phyloP scores from a whole-genome alignment of 768 basidiomycete genomes.

The Gloeopeniophorella convolvens region DNA sequence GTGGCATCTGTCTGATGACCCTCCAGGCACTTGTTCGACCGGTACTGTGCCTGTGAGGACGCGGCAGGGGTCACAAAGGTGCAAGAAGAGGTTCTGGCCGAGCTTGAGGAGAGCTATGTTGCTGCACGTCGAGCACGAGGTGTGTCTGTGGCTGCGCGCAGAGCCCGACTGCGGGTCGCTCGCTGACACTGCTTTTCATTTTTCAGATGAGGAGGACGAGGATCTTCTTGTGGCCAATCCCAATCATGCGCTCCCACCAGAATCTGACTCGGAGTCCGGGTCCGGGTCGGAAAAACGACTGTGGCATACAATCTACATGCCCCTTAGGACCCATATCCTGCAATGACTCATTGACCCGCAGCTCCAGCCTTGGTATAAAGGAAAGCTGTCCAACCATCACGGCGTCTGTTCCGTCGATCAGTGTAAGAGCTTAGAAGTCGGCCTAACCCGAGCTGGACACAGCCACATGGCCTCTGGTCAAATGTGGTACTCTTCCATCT shows the following conservation, averaged over 20 bases:
- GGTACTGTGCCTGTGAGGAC: constrained; percentile 66
- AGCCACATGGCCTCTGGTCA: too few relatives aligned
- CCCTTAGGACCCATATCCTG: too few relatives aligned
- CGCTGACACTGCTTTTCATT: too few relatives aligned
- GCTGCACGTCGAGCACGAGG: constrained; percentile 50
- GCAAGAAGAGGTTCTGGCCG: constrained; percentile 65
- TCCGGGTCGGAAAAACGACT: constrained; percentile 7
- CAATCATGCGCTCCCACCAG: constrained; percentile 6
- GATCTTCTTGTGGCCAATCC: constrained; percentile 16
- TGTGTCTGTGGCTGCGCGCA: constrained; percentile 23
- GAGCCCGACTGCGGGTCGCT: background rate
- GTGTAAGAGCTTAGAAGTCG: too few relatives aligned
- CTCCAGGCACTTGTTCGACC: constrained; percentile 46
- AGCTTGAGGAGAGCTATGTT: constrained; percentile 57
- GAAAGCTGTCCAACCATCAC: too few relatives aligned
- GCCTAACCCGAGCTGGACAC: too few relatives aligned
- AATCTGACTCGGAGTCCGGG: background rate
- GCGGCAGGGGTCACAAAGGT: constrained; percentile 49
- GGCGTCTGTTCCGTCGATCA: too few relatives aligned
- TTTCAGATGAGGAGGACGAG: background rate
- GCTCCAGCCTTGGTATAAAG: too few relatives aligned
- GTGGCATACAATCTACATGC: too few relatives aligned
- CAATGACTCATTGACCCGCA: too few relatives aligned
- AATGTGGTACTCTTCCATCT: too few relatives aligned
- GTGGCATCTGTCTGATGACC: too few relatives aligned